A percentile compares a stretch with the other conserved stretches of the same genome.
Conservation (phyloP, 495 filamentous ascomycete species). For the Penicillium atrosanguineum region DNA sequence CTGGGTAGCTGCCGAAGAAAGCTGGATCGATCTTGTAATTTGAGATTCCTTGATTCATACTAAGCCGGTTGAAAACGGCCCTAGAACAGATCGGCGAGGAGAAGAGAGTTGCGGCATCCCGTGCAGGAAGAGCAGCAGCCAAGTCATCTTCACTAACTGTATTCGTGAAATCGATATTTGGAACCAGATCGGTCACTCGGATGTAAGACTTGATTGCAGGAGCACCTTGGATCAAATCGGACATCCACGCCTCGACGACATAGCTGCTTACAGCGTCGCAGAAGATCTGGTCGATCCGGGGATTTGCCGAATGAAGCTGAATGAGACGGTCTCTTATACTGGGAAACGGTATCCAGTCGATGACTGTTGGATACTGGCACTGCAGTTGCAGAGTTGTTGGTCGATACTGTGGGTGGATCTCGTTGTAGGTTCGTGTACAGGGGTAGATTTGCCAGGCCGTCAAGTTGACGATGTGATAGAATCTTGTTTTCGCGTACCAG, state of each 20-base stretch:
- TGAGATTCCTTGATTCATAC: constrained; percentile 7
- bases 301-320: constrained; percentile 10
- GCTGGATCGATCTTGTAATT: constrained; percentile 11
- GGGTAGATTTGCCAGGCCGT: constrained; percentile 16
- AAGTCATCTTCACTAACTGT: neutral
- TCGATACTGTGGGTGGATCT: constrained; percentile 9
- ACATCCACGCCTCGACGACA: constrained; percentile 11
- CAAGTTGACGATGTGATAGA: constrained; percentile 15
- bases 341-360: constrained; percentile 11
- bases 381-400: constrained; percentile 7
- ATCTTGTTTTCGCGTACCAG: constrained; percentile 15
- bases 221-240: constrained; percentile 5
- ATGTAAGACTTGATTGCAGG: constrained; percentile 7
- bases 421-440: constrained; percentile 4
- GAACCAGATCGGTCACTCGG: constrained; percentile 7
- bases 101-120: constrained; percentile 6
- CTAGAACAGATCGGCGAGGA: neutral
- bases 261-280: constrained; percentile 11
- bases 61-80: constrained; percentile 6
- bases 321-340: constrained; percentile 5
- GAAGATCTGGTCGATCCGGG: constrained; percentile 10
- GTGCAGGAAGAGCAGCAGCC: constrained; percentile 4
- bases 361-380: constrained; percentile 6
- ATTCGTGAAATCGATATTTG: constrained; percentile 4
- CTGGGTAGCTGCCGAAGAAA: constrained; percentile 10